Evolutionary conservation across 2,329 filamentous ascomycete species (phyloP).

Genomic region (Xylariaceae sp.): DNA sequence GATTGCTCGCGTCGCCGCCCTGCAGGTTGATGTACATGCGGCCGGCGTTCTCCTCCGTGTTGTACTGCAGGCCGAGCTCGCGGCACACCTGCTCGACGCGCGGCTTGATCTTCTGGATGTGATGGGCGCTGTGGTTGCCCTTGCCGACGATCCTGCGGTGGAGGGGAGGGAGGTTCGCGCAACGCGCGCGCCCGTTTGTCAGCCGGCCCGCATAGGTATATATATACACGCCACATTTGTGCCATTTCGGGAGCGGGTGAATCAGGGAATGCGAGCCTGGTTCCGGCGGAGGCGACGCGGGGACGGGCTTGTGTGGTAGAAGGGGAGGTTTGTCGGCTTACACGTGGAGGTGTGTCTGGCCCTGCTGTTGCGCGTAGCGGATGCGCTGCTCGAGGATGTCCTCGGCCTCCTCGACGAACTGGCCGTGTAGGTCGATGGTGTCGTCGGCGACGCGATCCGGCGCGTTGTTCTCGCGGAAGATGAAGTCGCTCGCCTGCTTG

Average conservation of each 20-base stretch:
- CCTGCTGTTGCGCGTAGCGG: conserved; percentile 62
- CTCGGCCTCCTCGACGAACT: conserved; percentile 92
- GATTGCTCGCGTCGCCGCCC: conserved; percentile 53
- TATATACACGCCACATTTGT: too few species aligned
- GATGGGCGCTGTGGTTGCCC: conserved; percentile 75
- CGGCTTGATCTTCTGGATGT: conserved; percentile 94
- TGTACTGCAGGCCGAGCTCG: conserved; percentile 74
- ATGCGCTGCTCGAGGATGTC: conserved; percentile 83
- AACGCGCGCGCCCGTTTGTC: too few species aligned
- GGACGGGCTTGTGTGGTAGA: too few species aligned
- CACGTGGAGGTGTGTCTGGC: conserved; percentile 81
- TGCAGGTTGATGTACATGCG: conserved; percentile 82
- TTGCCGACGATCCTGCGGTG: conserved; percentile 72
- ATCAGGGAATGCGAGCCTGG: too few species aligned
- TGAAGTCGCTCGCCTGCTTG: conserved; percentile 83
- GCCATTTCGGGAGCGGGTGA: too few species aligned
- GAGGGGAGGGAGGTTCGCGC: background rate
- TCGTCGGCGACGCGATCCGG: conserved; percentile 65
- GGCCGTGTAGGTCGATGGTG: conserved; percentile 89
- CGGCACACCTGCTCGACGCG: conserved; percentile 79
- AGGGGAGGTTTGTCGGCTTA: conserved; percentile 25
- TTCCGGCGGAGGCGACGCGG: too few species aligned
- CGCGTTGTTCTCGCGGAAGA: conserved; percentile 93
- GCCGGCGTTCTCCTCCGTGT: conserved; percentile 80
- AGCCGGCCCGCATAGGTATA: too few species aligned